phyloP scores from a whole-genome alignment of 2,329 filamentous ascomycete species.

The Pseudogymnoascus sp. region DNA sequence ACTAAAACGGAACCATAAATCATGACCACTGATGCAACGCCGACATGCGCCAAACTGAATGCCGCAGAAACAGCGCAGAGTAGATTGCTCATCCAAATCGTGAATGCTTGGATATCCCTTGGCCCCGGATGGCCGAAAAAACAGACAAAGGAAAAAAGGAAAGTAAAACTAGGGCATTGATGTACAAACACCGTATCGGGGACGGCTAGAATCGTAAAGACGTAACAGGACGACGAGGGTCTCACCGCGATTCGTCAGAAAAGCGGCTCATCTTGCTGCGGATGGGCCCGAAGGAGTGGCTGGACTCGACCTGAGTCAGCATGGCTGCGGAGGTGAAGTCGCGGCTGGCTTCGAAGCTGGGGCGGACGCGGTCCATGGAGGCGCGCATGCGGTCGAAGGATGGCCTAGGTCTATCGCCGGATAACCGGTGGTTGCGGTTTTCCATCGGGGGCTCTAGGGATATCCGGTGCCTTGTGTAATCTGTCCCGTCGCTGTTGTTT shows the following conservation, averaged over 20 bases:
- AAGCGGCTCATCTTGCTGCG: conserved; percentile 18
- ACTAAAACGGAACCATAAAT: conserved; percentile 2
- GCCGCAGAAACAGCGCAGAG: conserved; percentile 17
- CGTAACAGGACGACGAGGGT: background rate
- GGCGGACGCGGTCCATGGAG: conserved; percentile 77
- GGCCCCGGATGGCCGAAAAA: conserved; percentile 32
- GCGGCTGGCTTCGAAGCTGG: conserved; percentile 77
- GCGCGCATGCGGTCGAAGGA: conserved; percentile 82
- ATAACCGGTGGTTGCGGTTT: conserved; percentile 24
- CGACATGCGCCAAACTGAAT: conserved; percentile 21
- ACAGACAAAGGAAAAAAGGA: conserved; percentile 25
- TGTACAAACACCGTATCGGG: conserved; percentile 21
- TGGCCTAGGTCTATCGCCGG: conserved; percentile 57
- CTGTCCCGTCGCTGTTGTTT: conserved; percentile 89
- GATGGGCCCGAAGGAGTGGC: conserved; percentile 32
- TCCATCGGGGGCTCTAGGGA: conserved; percentile 44
- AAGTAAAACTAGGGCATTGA: conserved; percentile 18
- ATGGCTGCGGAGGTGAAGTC: conserved; percentile 90
- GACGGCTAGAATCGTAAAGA: background rate
- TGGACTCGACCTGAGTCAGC: conserved; percentile 74
- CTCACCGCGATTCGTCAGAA: background rate
- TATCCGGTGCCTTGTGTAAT: conserved; percentile 64
- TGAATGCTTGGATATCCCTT: conserved; percentile 32
- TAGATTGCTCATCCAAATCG: conserved; percentile 46
- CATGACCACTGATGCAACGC: conserved; percentile 21